A percentile compares a stretch with the other conserved stretches of the same genome.
Evolutionary conservation across 345 rosid genomes (phyloP).

Genomic region (Gossypium herbaceum): DNA sequence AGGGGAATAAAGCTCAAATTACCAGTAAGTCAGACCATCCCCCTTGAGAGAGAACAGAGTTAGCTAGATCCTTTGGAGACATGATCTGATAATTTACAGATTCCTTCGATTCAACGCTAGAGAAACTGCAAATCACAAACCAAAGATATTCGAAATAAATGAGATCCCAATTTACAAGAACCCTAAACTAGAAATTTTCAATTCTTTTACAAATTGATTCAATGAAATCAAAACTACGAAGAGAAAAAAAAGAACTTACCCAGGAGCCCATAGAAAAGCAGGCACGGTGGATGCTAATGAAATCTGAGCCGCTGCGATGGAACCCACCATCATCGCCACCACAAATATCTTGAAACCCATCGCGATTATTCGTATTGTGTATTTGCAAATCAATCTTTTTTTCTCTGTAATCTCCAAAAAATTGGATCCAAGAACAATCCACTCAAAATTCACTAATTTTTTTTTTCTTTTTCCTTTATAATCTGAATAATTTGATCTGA

Average conservation of each 20-base stretch:
- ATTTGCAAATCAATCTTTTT: neutral
- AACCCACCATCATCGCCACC: constrained; percentile 25
- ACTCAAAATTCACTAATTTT: neutral
- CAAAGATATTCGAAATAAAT: constrained; percentile 6
- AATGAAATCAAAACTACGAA: constrained; percentile 14
- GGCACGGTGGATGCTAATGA: constrained; percentile 49
- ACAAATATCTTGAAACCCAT: constrained; percentile 7
- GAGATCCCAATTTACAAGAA: neutral
- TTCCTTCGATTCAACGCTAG: constrained; percentile 32
- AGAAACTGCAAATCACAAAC: constrained; percentile 23
- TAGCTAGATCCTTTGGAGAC: constrained; percentile 68
- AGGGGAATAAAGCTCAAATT: neutral
- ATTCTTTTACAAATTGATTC: neutral
- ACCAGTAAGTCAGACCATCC: constrained; percentile 89
- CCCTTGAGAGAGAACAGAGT: constrained; percentile 57
- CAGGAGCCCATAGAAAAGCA: constrained; percentile 81
- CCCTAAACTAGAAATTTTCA: neutral
- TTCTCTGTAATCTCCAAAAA: neutral
- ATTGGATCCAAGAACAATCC: neutral
- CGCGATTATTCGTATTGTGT: neutral
- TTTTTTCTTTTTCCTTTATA: neutral
- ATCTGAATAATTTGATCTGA: neutral
- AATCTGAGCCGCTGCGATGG: constrained; percentile 26
- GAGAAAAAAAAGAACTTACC: neutral
- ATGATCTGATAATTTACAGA: constrained; percentile 66